Evolutionary conservation across 2,329 filamentous ascomycete species (phyloP).

Genomic region (Claviceps sorghi): DNA sequence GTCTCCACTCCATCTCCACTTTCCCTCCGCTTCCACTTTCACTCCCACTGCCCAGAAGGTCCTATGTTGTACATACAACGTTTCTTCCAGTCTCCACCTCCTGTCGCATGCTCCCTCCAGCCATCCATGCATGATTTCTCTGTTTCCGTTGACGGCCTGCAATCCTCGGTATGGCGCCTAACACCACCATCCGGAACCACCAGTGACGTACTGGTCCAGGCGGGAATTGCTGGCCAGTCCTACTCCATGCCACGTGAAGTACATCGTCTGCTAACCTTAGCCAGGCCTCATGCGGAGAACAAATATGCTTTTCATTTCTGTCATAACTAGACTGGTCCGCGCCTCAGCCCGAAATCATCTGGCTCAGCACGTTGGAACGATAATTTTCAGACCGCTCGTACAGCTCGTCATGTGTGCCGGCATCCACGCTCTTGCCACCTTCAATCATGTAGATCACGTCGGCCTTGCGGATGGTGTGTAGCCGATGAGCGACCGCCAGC

Average conservation of each 20-base stretch:
- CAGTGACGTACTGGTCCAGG: background rate
- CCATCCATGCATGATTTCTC: background rate
- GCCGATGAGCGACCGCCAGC: slow-evolving; percentile 29
- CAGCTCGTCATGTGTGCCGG: slow-evolving; percentile 1
- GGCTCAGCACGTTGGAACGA: slow-evolving; percentile 1
- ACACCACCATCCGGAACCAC: background rate
- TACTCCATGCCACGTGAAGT: background rate
- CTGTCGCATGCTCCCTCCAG: background rate
- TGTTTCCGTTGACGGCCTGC: background rate
- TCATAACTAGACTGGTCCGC: background rate
- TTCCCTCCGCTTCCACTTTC: background rate
- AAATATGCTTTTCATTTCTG: background rate
- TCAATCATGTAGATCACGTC: slow-evolving; percentile 30
- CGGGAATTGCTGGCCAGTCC: background rate
- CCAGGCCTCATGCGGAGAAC: background rate
- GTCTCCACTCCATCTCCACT: background rate
- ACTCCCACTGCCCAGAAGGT: background rate
- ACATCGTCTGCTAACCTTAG: background rate
- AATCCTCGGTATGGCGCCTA: background rate
- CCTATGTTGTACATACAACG: too few species aligned
- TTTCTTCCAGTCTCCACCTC: background rate
- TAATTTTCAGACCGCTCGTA: background rate
- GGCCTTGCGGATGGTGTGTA: slow-evolving; percentile 28
- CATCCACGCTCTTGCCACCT: slow-evolving; percentile 22
- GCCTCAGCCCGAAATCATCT: background rate